Evolutionary conservation across 805 yeast species (phyloP).

Genomic region (Metschnikowia colocasiae): DNA sequence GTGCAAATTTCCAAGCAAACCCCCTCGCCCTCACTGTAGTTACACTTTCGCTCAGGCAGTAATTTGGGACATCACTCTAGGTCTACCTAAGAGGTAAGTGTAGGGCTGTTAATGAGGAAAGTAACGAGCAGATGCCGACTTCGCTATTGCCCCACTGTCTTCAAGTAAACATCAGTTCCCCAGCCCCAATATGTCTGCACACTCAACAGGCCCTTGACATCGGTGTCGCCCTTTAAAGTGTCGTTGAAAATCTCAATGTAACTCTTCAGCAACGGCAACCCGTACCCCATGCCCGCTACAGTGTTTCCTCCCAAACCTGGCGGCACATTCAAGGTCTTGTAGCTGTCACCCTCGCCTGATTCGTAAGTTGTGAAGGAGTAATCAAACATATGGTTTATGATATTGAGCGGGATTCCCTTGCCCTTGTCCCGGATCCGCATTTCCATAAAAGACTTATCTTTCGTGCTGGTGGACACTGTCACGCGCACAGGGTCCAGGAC

Average conservation of each 20-base stretch:
- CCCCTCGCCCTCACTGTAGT: too few species aligned
- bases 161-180: conserved; percentile 76
- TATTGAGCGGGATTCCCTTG: conserved; percentile 74
- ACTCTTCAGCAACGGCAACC: conserved; percentile 72
- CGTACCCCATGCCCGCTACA: conserved; percentile 96
- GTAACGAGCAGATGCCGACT: background rate
- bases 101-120: background rate
- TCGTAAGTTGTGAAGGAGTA: conserved; percentile 84
- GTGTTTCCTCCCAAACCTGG: conserved; percentile 68
- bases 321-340: conserved; percentile 60
- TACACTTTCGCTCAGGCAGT: too few species aligned
- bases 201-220: conserved; percentile 46
- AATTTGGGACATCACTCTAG: too few species aligned
- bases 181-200: conserved; percentile 69
- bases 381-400: conserved; percentile 68
- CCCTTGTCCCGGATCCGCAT: conserved; percentile 83
- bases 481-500: conserved; percentile 38
- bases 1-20: too few species aligned
- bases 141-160: conserved; percentile 31
- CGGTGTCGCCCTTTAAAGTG: conserved; percentile 17
- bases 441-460: conserved; percentile 47
- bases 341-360: conserved; percentile 52
- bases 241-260: conserved; percentile 42
- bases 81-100: background rate
- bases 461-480: conserved; percentile 31